Percentiles rank a stretch among this genome's conserved stretches.
Evolutionary conservation across 768 basidiomycete species (phyloP).

Genomic region (Amanita thiersii): DNA sequence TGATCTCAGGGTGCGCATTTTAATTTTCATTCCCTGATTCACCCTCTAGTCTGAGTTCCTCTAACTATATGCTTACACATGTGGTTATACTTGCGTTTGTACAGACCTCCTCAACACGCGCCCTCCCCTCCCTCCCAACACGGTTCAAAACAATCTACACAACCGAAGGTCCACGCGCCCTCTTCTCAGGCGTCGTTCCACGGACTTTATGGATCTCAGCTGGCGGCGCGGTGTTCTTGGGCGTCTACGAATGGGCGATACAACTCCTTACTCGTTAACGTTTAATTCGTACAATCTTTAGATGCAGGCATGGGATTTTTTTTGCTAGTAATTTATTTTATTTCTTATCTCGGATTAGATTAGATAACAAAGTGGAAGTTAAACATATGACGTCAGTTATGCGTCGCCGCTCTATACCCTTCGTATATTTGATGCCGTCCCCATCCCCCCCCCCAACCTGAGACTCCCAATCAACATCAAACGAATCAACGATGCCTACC

Average conservation of each 20-base stretch:
- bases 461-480: no score
- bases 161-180: slow-evolving; percentile 61
- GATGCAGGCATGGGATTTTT: neutral
- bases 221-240: slow-evolving; percentile 94
- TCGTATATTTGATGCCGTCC: neutral
- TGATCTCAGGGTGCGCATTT: slow-evolving; percentile 59
- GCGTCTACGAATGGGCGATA: slow-evolving; percentile 80
- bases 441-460: neutral
- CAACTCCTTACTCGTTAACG: neutral
- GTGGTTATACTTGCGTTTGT: neutral
- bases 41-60: no score
- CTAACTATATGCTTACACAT: no score
- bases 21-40: neutral
- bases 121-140: slow-evolving; percentile 43
- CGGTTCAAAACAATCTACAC: slow-evolving; percentile 62
- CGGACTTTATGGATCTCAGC: slow-evolving; percentile 95
- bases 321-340: neutral
- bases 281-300: neutral
- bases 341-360: neutral
- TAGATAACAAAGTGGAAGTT: no score
- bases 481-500: neutral
- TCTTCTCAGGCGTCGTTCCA: slow-evolving; percentile 85
- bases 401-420: no score
- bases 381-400: no score
- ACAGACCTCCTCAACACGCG: slow-evolving; percentile 43